A percentile compares a stretch with the other conserved stretches of the same genome.
Evolutionary conservation across 768 basidiomycete species (phyloP).

Genomic region (Lactifluus piperatus): DNA sequence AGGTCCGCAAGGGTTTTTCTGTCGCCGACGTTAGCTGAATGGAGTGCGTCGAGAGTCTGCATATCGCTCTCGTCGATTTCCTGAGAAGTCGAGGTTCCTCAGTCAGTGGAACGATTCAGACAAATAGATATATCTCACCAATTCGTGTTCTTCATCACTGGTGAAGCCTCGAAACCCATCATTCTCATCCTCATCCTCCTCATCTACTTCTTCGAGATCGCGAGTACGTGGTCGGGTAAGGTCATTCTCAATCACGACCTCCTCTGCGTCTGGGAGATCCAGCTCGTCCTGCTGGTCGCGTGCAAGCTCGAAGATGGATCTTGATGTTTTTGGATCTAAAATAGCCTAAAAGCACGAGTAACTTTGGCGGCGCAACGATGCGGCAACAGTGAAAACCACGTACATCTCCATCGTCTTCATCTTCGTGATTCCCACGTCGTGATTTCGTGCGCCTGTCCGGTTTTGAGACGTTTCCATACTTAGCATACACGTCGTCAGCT

Average conservation of each 20-base stretch:
- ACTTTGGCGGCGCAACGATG: neutral
- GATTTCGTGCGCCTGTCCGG: conserved; percentile 67
- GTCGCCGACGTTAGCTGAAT: conserved; percentile 67
- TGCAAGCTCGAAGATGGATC: conserved; percentile 93
- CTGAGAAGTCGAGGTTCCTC: conserved; percentile 29
- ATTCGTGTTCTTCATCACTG: conserved; percentile 39
- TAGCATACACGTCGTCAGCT: conserved; percentile 65
- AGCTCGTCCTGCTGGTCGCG: conserved; percentile 89
- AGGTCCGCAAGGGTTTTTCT: conserved; percentile 88
- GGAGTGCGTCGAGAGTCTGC: conserved; percentile 71
- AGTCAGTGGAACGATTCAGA: neutral
- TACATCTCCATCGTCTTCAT: conserved; percentile 26
- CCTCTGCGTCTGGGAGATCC: conserved; percentile 32
- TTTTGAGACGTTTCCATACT: too few relatives aligned
- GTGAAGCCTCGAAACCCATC: conserved; percentile 36
- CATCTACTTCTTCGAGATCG: conserved; percentile 21
- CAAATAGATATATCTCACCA: conserved; percentile 30
- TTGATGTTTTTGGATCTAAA: too few relatives aligned
- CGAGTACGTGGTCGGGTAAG: conserved; percentile 23
- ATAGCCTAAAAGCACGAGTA: conserved; percentile 39
- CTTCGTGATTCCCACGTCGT: conserved; percentile 31
- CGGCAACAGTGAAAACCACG: conserved; percentile 5
- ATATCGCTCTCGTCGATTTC: conserved; percentile 90
- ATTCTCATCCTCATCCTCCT: conserved; percentile 50
- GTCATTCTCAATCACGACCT: too few relatives aligned